These are phyloP conservation scores for Ophiorrhiza pumila DNA, from an alignment of 257 asterid genomes.

Conservation along the genomic window DNA sequence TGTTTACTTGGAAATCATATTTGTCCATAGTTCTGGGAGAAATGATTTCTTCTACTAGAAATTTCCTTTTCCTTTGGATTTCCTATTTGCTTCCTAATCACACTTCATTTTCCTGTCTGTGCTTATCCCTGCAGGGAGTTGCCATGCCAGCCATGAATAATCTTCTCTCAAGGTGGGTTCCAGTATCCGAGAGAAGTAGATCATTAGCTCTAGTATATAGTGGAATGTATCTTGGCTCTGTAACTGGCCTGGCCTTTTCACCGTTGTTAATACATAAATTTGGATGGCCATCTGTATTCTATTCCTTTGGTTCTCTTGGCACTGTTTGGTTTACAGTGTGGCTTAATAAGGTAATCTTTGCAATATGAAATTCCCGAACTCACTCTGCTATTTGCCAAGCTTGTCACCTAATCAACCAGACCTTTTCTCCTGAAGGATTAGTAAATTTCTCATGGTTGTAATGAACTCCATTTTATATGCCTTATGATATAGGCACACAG, in stretches of 20 bases:
- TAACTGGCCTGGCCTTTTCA: conserved; percentile 84
- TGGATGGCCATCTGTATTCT: conserved; percentile 95
- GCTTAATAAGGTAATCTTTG: conserved; percentile 60
- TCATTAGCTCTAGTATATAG: conserved; percentile 87
- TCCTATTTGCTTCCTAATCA: neutral
- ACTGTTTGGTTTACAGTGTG: conserved; percentile 71
- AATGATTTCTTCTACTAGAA: neutral
- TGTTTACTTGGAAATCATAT: neutral
- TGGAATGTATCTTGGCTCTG: conserved; percentile 98
- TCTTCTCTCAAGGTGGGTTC: conserved; percentile 90
- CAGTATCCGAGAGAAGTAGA: conserved; percentile 91
- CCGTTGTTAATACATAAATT: conserved; percentile 75
- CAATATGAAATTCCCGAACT: neutral
- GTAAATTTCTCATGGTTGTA: neutral
- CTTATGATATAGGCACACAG: conserved; percentile 64
- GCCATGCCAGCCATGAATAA: conserved; percentile 98
- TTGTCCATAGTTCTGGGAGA: neutral
- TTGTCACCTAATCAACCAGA: neutral
- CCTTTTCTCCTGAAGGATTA: neutral
- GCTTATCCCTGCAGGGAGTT: conserved; percentile 65
- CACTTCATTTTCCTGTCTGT: conserved; percentile 4
- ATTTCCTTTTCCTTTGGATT: neutral
- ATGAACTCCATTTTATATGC: neutral
- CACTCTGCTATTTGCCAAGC: neutral
- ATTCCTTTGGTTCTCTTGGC: conserved; percentile 86